Evolutionary conservation across 2,329 filamentous ascomycete species (phyloP), one percentile per base, ranked within the genome.

Genomic region (Botrytis sinoallii): DNA sequence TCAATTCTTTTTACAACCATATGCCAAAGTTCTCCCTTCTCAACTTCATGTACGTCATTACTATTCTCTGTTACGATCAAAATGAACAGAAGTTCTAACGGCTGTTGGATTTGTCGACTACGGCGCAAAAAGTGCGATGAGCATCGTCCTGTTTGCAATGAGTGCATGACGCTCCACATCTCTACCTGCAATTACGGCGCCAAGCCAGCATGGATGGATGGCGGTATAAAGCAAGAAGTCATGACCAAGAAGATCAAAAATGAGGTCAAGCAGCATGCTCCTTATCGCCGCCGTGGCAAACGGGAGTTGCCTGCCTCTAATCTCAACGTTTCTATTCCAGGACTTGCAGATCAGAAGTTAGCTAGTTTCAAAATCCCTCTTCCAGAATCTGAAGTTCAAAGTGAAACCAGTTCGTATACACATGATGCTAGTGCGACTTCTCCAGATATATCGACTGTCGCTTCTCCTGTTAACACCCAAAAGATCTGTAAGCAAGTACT

Each of bases 101-200:
- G 74, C n/a, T 76, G 75, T 32, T 76, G 78, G 75, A 80, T 78
- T 75, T 90, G 88, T 77, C 85, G 88, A 32, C 83, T 89, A 12
- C 85, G 88, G 40, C 86, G 87, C 77, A 91, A 90, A 78, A 90
- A 89, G 78, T 90, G 88, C 79, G 87, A 89, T 76, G 86, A 89
- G 78, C 82, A 78, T 35, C 84, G 83, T 3, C 88, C 88, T 18
- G 78, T 84, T 18, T 91, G 89, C 79, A 81, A 84, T 8, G 82
- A 79, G 44, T 91, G 88, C 80, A 79, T 81, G 18, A 78, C 81
- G 5, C 85, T 90, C 29, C 84, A 86, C 73, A 89, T 90, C 74
- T 84, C 84, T 29, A 90, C 89, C 78, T 80, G 87, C 74, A 89
- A 86, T 76, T 81, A 82, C 74, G 83, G 86, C 2, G 81, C 83